A percentile compares a stretch with the other conserved stretches of the same genome.
Evolutionary conservation across 169 alveolate species (phyloP).

Genomic region (Plasmodium ovale): DNA sequence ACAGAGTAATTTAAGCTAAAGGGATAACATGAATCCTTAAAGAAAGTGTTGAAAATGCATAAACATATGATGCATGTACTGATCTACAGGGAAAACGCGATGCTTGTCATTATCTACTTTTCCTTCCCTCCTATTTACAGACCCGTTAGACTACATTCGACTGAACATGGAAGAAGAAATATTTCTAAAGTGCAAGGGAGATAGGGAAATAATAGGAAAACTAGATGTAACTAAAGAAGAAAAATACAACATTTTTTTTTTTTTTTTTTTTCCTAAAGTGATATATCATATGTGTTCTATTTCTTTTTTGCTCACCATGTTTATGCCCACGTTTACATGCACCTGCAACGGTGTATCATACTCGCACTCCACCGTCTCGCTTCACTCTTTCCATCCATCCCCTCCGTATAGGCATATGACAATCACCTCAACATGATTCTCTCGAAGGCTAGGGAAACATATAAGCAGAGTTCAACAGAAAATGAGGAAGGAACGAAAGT

Average conservation of each 20-base stretch:
- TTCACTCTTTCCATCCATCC: neutral
- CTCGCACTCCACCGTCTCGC: neutral
- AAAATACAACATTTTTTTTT: neutral
- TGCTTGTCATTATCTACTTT: neutral
- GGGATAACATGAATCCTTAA: too few species aligned
- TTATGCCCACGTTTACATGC: neutral
- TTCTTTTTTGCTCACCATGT: neutral
- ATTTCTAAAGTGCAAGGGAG: conserved; percentile 92
- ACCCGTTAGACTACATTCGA: conserved; percentile 92
- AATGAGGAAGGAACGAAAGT: conserved; percentile 70
- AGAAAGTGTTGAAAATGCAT: too few species aligned
- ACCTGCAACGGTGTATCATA: neutral
- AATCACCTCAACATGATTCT: conserved; percentile 93
- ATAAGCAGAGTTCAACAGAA: conserved; percentile 28
- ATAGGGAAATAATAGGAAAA: conserved; percentile 91
- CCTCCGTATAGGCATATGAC: conserved; percentile 90
- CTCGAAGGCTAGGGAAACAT: conserved; percentile 91
- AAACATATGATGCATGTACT: too few species aligned
- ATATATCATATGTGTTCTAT: neutral
- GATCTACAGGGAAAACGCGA: too few species aligned
- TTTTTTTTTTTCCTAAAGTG: neutral
- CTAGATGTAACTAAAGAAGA: conserved; percentile 82
- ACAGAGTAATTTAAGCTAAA: neutral
- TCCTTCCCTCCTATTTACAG: conserved; percentile 69
- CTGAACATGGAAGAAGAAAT: conserved; percentile 91